Conservation (phyloP, 2,329 filamentous ascomycete genomes). For the Knufia petricola region DNA sequence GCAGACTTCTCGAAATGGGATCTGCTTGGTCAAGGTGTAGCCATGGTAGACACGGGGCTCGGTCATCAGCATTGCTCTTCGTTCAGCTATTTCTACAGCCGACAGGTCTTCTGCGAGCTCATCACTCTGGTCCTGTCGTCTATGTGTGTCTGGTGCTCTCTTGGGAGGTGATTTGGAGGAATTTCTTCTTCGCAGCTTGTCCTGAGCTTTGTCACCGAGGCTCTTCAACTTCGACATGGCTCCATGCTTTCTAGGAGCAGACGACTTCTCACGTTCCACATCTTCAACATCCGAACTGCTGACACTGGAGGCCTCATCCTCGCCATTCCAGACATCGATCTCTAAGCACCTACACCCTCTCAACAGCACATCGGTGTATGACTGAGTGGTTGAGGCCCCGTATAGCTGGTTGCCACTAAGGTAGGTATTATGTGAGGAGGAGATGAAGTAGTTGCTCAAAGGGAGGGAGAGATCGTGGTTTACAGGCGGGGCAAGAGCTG, state of each 20-base stretch:
- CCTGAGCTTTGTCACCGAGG: background rate
- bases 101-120: constrained; percentile 1
- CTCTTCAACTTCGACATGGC: constrained; percentile 11
- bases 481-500: constrained; percentile 36
- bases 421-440: constrained; percentile 91
- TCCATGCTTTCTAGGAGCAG: constrained; percentile 1
- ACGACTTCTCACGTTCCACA: constrained; percentile 16
- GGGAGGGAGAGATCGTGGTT: constrained; percentile 55
- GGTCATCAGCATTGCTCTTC: constrained; percentile 25
- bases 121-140: background rate
- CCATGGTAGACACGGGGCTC: constrained; percentile 81
- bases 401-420: constrained; percentile 76
- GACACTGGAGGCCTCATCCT: constrained; percentile 30
- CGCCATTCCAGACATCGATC: constrained; percentile 88
- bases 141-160: background rate
- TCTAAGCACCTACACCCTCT: constrained; percentile 82
- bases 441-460: constrained; percentile 86
- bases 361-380: constrained; percentile 66
- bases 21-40: constrained; percentile 60
- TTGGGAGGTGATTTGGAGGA: constrained; percentile 4
- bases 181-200: background rate
- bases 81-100: constrained; percentile 2
- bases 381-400: constrained; percentile 64
- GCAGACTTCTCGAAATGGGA: constrained; percentile 81
- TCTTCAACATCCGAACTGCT: constrained; percentile 23